These are phyloP conservation scores for Hortiboletus campestris DNA, from an alignment of 768 basidiomycete species.

Conservation along the genomic window DNA sequence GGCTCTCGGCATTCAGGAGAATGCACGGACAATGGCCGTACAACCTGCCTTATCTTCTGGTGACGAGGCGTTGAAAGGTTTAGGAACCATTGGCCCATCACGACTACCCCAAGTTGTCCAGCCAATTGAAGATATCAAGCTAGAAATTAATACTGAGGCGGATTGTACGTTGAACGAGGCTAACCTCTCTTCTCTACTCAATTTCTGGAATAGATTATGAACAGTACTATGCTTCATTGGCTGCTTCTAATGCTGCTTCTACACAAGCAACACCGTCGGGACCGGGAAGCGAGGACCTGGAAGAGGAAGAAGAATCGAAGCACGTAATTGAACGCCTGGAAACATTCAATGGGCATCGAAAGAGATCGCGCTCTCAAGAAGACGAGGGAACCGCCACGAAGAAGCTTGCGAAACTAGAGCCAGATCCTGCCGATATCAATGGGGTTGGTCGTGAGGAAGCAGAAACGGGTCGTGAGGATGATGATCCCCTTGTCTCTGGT, in stretches of 20 bases:
- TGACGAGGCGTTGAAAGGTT: constrained; percentile 70
- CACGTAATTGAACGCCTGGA: constrained; percentile 65
- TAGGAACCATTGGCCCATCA: constrained; percentile 52
- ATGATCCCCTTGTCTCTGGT: constrained; percentile 74
- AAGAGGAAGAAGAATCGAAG: constrained; percentile 73
- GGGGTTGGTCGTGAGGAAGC: not conserved
- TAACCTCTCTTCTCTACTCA: not conserved
- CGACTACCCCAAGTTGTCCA: constrained; percentile 29
- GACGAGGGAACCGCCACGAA: constrained; percentile 44
- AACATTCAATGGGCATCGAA: constrained; percentile 68
- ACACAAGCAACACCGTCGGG: constrained; percentile 61
- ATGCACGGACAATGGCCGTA: constrained; percentile 46
- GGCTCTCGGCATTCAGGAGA: constrained; percentile 77
- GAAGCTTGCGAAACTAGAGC: constrained; percentile 45
- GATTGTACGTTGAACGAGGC: constrained; percentile 52
- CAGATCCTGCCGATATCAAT: constrained; percentile 26
- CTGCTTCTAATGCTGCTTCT: constrained; percentile 59
- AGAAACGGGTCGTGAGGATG: constrained; percentile 19
- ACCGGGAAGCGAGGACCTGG: constrained; percentile 51
- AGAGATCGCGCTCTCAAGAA: constrained; percentile 68
- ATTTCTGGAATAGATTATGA: constrained; percentile 60
- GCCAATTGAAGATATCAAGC: constrained; percentile 41
- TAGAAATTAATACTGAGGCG: constrained; percentile 51
- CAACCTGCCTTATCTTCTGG: constrained; percentile 44
- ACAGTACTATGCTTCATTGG: constrained; percentile 78